Base-by-base conservation (phyloP, 805 yeast genomes). In the Kazachstania psychrophila region DNA sequence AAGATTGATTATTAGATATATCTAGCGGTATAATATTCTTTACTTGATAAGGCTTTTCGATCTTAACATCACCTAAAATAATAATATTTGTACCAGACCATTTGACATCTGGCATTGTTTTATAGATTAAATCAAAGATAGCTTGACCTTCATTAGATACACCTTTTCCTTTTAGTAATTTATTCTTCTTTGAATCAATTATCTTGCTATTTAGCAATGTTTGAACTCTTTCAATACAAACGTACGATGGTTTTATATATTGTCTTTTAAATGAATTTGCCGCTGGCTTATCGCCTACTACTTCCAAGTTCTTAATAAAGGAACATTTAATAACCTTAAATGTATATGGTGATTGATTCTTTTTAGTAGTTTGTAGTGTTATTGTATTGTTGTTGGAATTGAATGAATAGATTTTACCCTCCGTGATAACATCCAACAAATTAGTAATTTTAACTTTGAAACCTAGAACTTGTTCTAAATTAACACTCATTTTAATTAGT, bases 351-450 rank as follows among this genome's bases (percentile, higher is more conserved):
- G 43, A 33, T 29, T 46, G 34, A 37, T 37, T 35, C 37, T 51
- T 48, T 41, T 42, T 51, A 12, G 44, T 34, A 3, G 52, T 47
- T 31, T 48, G 52, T 7, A 54, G 62, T 39, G 65, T 59, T 1
- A 66, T 44, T 1, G 65, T 54, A 23, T 45, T 47, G 44, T 61
- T 37, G 65, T 67, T 38, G 6, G 77, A 64, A 39, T 74, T 72
- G 53, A 72, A 78, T 8, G 86, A 69, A 53, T 75, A 78, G 26
- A 83, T 68, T 23, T 68, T 61, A 1, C 92, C 94, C n/a, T 66
- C 64, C 36, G 75, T 64, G 7, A 65, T 64, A 19, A 69, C 66
- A 49, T 79, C 85, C 31, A 75, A 60, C 6, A 70, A 61, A 34
- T 83, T 82, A 10, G 73, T 70, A 36, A 81, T 64, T 50, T 67